Evolutionary conservation across 495 filamentous ascomycete species (phyloP).

Genomic region (Jackrogersella multiformis): DNA sequence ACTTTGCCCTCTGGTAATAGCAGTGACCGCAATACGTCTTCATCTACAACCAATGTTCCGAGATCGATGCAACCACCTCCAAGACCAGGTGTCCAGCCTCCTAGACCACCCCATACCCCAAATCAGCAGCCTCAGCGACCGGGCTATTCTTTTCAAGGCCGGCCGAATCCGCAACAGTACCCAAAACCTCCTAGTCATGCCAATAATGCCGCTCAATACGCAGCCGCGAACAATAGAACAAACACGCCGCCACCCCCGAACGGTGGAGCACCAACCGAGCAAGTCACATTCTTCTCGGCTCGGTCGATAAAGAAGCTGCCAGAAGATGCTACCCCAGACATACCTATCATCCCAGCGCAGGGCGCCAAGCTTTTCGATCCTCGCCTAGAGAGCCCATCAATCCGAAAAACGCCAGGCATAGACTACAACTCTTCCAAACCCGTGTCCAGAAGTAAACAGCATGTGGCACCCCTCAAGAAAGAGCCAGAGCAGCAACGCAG

Average conservation of each 20-base stretch:
- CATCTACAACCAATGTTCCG: constrained; percentile 36
- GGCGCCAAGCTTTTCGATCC: constrained; percentile 77
- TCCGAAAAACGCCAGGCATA: constrained; percentile 88
- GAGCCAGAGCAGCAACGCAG: constrained; percentile 31
- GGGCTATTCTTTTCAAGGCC: constrained; percentile 36
- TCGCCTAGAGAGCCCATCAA: constrained; percentile 82
- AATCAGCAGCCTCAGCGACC: constrained; percentile 46
- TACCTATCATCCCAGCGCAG: constrained; percentile 50
- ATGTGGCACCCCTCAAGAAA: constrained; percentile 49
- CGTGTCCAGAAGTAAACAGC: constrained; percentile 60
- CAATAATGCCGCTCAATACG: constrained; percentile 46
- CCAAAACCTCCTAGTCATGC: constrained; percentile 45
- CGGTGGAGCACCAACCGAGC: constrained; percentile 28
- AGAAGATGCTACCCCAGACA: constrained; percentile 43
- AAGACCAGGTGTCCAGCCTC: constrained; percentile 40
- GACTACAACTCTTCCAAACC: constrained; percentile 80
- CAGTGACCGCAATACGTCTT: constrained; percentile 41
- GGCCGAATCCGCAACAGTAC: constrained; percentile 45
- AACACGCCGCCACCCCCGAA: constrained; percentile 40
- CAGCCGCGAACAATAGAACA: constrained; percentile 38
- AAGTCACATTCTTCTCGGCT: constrained; percentile 79
- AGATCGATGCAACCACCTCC: constrained; percentile 51
- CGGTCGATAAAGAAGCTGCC: constrained; percentile 64
- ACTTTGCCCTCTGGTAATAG: constrained; percentile 30
- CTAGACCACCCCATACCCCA: constrained; percentile 51